Conservation (phyloP, 208 protist species). For the Angomonas ambiguus region DNA sequence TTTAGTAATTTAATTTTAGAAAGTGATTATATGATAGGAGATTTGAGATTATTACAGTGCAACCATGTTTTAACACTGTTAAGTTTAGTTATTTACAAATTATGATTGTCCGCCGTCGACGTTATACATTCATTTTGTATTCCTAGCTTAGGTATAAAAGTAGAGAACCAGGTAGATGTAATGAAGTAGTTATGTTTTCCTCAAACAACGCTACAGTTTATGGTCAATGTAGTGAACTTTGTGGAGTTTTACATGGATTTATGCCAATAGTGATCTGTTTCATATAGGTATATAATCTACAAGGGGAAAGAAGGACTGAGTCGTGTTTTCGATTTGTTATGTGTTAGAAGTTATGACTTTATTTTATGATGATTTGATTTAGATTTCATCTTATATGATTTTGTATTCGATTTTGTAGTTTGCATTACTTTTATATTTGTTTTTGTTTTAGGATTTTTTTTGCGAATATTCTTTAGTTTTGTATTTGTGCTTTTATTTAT, state of each 20-base stretch:
- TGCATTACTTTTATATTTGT: conserved; percentile 89
- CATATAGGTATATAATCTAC: conserved; percentile 90
- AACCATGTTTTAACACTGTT: conserved; percentile 85
- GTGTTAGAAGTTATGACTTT: conserved; percentile 90
- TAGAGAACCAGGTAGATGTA: conserved; percentile 87
- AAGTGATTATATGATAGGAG: conserved; percentile 82
- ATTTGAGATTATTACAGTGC: conserved; percentile 79
- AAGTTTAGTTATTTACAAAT: conserved; percentile 86
- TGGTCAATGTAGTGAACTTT: conserved; percentile 84
- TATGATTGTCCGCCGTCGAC: conserved; percentile 81
- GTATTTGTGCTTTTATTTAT: conserved; percentile 86
- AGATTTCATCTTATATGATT: conserved; percentile 90
- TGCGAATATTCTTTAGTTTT: conserved; percentile 88
- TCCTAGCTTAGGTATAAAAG: conserved; percentile 80
- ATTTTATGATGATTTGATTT: conserved; percentile 89
- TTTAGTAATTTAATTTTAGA: conserved; percentile 89
- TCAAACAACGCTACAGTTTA: conserved; percentile 80
- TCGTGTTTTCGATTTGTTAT: conserved; percentile 90
- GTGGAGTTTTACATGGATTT: conserved; percentile 87
- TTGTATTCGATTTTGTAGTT: conserved; percentile 89
- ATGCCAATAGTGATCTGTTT: conserved; percentile 87
- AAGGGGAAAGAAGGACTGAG: conserved; percentile 87
- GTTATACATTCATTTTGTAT: conserved; percentile 81
- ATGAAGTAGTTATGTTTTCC: conserved; percentile 82
- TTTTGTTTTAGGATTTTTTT: conserved; percentile 87